A percentile compares a stretch with the other conserved stretches of the same genome.
These are phyloP conservation scores for Wickerhamomyces sp. DNA, from an alignment of 1,139 yeast species.

Conservation along the genomic window DNA sequence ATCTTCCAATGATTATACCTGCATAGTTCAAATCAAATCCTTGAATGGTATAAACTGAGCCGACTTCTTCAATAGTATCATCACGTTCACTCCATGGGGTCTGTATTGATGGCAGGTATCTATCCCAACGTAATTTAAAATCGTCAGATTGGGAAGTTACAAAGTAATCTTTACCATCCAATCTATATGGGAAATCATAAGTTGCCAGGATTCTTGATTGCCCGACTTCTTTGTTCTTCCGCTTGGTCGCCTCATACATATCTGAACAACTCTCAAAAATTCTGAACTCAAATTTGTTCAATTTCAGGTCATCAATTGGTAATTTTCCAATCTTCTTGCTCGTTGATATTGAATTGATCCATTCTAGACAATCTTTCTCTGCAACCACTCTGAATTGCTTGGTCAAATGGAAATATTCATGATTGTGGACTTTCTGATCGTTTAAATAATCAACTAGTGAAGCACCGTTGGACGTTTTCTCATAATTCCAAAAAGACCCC, in stretches of 20 bases:
- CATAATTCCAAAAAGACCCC: constrained; percentile 36
- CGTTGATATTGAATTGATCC: constrained; percentile 34
- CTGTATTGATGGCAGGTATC: constrained; percentile 33
- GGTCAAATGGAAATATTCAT: constrained; percentile 25
- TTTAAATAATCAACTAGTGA: constrained; percentile 19
- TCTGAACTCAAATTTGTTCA: constrained; percentile 30
- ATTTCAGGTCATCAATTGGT: constrained; percentile 24
- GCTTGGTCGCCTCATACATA: constrained; percentile 30
- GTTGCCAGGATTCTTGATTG: constrained; percentile 36
- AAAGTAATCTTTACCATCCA: constrained; percentile 36
- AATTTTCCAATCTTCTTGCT: constrained; percentile 26
- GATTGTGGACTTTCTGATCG: constrained; percentile 10
- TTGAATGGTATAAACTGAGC: constrained; percentile 39
- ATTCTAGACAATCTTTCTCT: constrained; percentile 31
- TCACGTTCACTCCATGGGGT: constrained; percentile 38
- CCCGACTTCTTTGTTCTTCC: constrained; percentile 27
- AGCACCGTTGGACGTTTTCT: constrained; percentile 26
- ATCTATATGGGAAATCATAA: constrained; percentile 38
- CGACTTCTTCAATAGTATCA: constrained; percentile 39
- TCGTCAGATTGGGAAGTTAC: constrained; percentile 34
- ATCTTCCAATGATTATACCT: constrained; percentile 37
- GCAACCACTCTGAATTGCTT: constrained; percentile 37
- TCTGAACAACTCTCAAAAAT: constrained; percentile 34
- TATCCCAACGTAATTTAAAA: constrained; percentile 38
- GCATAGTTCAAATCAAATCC: constrained; percentile 40